phyloP scores from a whole-genome alignment of 352 stramenopile genomes.

The Peronospora tabacina region DNA sequence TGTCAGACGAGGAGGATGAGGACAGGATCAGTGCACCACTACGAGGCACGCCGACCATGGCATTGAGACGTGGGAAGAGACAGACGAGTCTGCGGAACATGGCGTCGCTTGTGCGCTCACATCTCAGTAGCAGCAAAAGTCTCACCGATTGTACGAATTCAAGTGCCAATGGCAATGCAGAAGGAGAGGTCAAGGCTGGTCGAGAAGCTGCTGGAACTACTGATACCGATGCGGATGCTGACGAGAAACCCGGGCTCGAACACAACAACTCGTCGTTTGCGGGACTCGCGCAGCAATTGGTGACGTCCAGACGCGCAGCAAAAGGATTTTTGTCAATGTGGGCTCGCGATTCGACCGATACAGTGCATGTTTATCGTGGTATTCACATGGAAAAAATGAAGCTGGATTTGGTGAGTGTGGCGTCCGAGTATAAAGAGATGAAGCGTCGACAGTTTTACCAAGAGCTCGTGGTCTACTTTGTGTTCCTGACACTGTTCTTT shows the following conservation, averaged over 20 bases:
- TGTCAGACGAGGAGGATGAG: constrained; percentile 29
- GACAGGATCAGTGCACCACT: constrained; percentile 14
- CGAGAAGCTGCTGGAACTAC: background rate
- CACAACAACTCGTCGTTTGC: constrained; percentile 57
- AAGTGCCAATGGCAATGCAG: background rate
- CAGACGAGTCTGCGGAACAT: constrained; percentile 57
- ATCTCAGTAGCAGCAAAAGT: constrained; percentile 41
- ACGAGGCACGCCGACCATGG: constrained; percentile 3
- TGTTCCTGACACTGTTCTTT: constrained; percentile 75
- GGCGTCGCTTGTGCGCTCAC: constrained; percentile 51
- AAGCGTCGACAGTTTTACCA: constrained; percentile 86
- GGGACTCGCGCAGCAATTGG: constrained; percentile 63
- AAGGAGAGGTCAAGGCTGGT: background rate
- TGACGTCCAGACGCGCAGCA: constrained; percentile 59
- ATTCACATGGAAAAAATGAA: constrained; percentile 90
- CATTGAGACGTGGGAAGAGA: constrained; percentile 28
- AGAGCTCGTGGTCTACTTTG: constrained; percentile 77
- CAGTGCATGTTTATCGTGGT: constrained; percentile 63
- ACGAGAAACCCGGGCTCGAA: constrained; percentile 10
- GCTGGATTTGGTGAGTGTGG: constrained; percentile 61
- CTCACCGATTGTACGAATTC: background rate
- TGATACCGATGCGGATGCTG: background rate
- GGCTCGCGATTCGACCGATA: constrained; percentile 36
- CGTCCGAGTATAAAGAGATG: constrained; percentile 82
- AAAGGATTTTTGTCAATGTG: constrained; percentile 74